Percentiles rank a stretch among this genome's conserved stretches.
Evolutionary conservation across 768 basidiomycete species (phyloP).

Genomic region (Paxillus rubicundulus): DNA sequence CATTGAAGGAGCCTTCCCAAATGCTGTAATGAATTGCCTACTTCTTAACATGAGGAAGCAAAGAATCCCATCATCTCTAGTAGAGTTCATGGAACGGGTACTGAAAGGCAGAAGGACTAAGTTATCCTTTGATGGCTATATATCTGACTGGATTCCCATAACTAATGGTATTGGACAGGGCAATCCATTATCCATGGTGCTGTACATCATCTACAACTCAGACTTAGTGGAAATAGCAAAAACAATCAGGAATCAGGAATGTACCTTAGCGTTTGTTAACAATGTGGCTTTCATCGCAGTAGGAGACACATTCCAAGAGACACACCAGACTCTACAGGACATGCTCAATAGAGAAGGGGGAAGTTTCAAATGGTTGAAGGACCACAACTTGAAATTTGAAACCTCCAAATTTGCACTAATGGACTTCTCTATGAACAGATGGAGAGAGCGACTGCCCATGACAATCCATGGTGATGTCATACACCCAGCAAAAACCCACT

Average conservation of each 20-base stretch:
- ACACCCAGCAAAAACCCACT: not conserved
- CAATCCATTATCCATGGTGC: slow-evolving; percentile 17
- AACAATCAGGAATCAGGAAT: no score
- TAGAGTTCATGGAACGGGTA: slow-evolving; percentile 4
- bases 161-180: slow-evolving; percentile 34
- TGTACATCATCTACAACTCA: no score
- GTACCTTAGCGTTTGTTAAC: no score
- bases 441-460: not conserved
- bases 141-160: slow-evolving; percentile 10
- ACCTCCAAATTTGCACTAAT: not conserved
- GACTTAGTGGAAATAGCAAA: no score
- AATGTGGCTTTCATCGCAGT: no score
- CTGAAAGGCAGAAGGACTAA: slow-evolving; percentile 2
- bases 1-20: slow-evolving; percentile 7
- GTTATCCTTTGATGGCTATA: slow-evolving; percentile 24
- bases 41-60: slow-evolving; percentile 7
- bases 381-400: not conserved
- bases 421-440: not conserved
- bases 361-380: not conserved
- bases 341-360: no score
- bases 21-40: not conserved
- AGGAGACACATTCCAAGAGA: slow-evolving; percentile 29
- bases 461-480: not conserved
- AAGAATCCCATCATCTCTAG: not conserved
- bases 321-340: no score